Evolutionary conservation across 345 rosid species (phyloP).

Genomic region (Eucalyptus microcorys): DNA sequence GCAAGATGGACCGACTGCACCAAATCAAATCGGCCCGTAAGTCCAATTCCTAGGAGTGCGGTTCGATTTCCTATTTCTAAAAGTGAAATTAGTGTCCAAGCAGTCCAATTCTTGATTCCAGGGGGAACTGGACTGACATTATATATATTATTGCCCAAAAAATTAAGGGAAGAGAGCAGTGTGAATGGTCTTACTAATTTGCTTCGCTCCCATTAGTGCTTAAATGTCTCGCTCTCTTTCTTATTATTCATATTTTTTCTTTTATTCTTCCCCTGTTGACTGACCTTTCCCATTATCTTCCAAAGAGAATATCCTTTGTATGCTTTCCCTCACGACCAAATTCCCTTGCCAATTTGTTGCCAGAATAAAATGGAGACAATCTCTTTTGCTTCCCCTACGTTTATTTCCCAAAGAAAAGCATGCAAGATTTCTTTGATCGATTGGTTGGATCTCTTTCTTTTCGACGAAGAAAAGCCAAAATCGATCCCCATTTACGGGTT

Average conservation of each 20-base stretch:
- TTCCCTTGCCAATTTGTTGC: neutral
- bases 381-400: neutral
- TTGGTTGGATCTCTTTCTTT: neutral
- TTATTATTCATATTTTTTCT: neutral
- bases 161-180: neutral
- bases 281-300: neutral
- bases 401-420: neutral
- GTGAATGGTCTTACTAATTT: neutral
- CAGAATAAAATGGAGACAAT: neutral
- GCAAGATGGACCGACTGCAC: rapidly evolving
- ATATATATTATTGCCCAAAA: neutral
- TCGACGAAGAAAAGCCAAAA: neutral
- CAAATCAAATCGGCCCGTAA: too few relatives aligned
- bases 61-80: too few relatives aligned
- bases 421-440: neutral
- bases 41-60: neutral
- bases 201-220: neutral
- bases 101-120: too few relatives aligned
- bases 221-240: neutral
- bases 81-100: too few relatives aligned
- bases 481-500: too few relatives aligned
- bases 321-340: neutral
- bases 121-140: neutral
- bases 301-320: neutral
- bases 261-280: neutral